Evolutionary conservation across 768 basidiomycete species (phyloP).

Genomic region (Scleroderma bovista): DNA sequence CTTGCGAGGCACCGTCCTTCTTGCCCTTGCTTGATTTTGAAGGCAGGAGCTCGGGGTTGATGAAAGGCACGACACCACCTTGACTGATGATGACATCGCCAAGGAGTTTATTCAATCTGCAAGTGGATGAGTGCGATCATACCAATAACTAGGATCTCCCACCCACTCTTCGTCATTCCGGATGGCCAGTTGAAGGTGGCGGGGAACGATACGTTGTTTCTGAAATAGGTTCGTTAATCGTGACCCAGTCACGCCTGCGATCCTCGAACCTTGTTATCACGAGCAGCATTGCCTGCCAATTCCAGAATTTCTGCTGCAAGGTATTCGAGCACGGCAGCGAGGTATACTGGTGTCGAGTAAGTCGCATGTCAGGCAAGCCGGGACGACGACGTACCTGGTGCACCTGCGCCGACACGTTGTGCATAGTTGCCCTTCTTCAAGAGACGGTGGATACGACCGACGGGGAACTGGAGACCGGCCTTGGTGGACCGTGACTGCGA

Average conservation of each 20-base stretch:
- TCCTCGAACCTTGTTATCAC: slow-evolving; percentile 54
- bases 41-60: slow-evolving; percentile 44
- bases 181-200: slow-evolving; percentile 71
- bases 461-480: slow-evolving; percentile 69
- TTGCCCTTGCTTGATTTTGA: slow-evolving; percentile 43
- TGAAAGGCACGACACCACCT: slow-evolving; percentile 72
- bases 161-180: slow-evolving; percentile 70
- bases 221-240: not conserved
- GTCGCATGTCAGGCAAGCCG: not conserved
- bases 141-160: not conserved
- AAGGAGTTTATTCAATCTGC: slow-evolving; percentile 51
- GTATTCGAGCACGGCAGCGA: slow-evolving; percentile 84
- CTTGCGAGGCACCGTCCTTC: slow-evolving; percentile 46
- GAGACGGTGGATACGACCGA: slow-evolving; percentile 77
- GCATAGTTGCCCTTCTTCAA: slow-evolving; percentile 72
- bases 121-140: not conserved
- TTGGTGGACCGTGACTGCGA: slow-evolving; percentile 62
- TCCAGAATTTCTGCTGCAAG: slow-evolving; percentile 84
- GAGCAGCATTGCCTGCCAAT: slow-evolving; percentile 73
- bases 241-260: not conserved
- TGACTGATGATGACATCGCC: slow-evolving; percentile 66
- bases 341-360: slow-evolving; percentile 49
- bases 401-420: slow-evolving; percentile 63
- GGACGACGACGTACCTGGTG: slow-evolving; percentile 44
- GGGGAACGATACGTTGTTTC: slow-evolving; percentile 78